Evolutionary conservation across 2,329 filamentous ascomycete species (phyloP).

Genomic region (Dothistroma septosporum): DNA sequence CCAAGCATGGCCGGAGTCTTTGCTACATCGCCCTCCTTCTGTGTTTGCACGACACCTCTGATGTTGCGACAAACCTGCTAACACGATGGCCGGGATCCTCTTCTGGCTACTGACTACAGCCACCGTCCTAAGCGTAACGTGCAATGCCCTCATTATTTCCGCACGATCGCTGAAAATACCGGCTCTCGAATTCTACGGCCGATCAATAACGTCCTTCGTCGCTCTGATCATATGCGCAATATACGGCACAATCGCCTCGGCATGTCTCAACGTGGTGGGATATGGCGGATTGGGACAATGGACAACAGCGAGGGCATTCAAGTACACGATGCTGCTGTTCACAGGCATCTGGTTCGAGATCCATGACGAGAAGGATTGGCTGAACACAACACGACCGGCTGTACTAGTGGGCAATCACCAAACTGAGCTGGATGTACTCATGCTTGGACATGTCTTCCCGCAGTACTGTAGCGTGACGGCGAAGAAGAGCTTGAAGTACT

Average conservation of each 20-base stretch:
- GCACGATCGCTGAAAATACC: constrained; percentile 31
- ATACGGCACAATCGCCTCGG: constrained; percentile 73
- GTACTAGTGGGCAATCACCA: constrained; percentile 96
- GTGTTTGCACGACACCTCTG: neutral
- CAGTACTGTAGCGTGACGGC: constrained; percentile 89
- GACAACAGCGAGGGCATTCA: constrained; percentile 74
- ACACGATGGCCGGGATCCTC: constrained; percentile 25
- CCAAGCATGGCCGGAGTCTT: neutral
- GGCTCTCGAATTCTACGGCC: constrained; percentile 60
- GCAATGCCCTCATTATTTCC: constrained; percentile 36
- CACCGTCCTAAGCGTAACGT: constrained; percentile 29
- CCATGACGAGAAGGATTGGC: constrained; percentile 43
- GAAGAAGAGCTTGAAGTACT: constrained; percentile 73
- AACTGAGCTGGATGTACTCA: constrained; percentile 83
- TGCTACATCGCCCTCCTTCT: neutral
- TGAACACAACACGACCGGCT: constrained; percentile 62
- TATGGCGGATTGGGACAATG: constrained; percentile 78
- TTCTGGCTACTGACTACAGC: constrained; percentile 27
- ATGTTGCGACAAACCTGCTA: neutral
- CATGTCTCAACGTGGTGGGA: constrained; percentile 66
- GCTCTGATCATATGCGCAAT: constrained; percentile 47
- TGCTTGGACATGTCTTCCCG: constrained; percentile 86
- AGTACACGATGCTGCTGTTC: constrained; percentile 67
- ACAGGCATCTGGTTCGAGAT: constrained; percentile 76
- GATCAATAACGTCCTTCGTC: constrained; percentile 47